Conservation (phyloP, 2,329 filamentous ascomycete species). For the Capronia epimyces region DNA sequence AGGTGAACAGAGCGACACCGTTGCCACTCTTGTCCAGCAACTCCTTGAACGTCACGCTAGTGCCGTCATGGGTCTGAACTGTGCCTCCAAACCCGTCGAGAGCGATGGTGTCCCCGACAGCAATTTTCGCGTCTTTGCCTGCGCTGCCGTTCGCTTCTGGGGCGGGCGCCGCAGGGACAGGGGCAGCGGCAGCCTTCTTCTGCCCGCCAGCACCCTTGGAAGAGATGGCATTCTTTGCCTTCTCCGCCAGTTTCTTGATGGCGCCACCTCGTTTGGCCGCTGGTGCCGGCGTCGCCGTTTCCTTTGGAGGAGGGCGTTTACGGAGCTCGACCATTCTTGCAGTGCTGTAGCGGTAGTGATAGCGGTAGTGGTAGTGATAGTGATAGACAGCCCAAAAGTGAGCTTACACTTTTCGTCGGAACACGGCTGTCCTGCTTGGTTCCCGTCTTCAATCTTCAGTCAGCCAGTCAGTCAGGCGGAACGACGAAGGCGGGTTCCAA, state of each 20-base stretch:
- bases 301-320: slow-evolving; percentile 54
- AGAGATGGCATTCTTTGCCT: slow-evolving; percentile 30
- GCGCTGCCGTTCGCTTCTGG: slow-evolving; percentile 25
- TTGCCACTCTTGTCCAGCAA: slow-evolving; percentile 77
- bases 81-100: slow-evolving; percentile 58
- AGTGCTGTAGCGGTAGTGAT: neutral
- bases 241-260: slow-evolving; percentile 32
- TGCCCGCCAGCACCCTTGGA: too few relatives aligned
- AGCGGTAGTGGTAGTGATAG: too few relatives aligned
- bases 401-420: too few relatives aligned
- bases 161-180: slow-evolving; percentile 20
- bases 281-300: slow-evolving; percentile 44
- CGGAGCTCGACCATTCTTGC: slow-evolving; percentile 50
- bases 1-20: slow-evolving; percentile 69
- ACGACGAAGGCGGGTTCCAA: too few relatives aligned
- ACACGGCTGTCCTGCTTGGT: too few relatives aligned
- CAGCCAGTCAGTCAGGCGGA: too few relatives aligned
- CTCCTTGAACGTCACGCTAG: slow-evolving; percentile 70
- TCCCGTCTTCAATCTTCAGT: too few relatives aligned
- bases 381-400: too few relatives aligned
- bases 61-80: slow-evolving; percentile 78
- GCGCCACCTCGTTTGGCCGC: slow-evolving; percentile 43
- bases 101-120: slow-evolving; percentile 49
- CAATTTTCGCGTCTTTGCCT: slow-evolving; percentile 20
- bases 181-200: slow-evolving; percentile 2